Evolutionary conservation across 75 land plant genomes (phyloP).

Genomic region (Gnetum montanum): DNA sequence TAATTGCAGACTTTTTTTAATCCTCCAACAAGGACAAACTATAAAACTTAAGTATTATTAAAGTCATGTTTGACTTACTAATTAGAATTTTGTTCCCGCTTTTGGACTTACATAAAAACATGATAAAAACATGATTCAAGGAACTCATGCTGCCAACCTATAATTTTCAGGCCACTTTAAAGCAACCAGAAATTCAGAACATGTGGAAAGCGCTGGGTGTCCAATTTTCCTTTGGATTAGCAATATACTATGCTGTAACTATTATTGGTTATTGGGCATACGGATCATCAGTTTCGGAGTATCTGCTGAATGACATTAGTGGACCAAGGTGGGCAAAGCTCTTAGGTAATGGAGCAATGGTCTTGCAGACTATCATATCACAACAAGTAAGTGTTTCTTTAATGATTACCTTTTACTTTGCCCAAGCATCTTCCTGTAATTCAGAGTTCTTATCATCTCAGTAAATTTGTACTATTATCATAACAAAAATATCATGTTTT

Average conservation of each 20-base stretch:
- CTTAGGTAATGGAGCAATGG: conserved; percentile 25
- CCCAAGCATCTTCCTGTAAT: background rate
- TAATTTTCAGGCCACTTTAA: conserved; percentile 27
- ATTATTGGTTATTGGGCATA: conserved; percentile 59
- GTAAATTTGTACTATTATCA: no score
- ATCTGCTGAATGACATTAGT: conserved; percentile 25
- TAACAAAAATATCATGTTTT: no score
- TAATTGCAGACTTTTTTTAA: no score
- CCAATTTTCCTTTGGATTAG: conserved; percentile 35
- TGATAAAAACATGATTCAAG: no score
- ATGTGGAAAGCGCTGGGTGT: conserved; percentile 34
- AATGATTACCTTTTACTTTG: background rate
- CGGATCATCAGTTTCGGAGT: conserved; percentile 34
- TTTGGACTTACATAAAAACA: no score
- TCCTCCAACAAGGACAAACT: no score
- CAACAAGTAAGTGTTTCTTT: conserved; percentile 25
- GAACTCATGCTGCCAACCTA: background rate
- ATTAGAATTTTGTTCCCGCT: no score
- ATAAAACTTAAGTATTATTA: no score
- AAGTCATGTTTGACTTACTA: no score
- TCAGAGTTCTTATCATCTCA: background rate
- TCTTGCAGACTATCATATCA: conserved; percentile 32
- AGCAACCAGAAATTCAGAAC: conserved; percentile 26
- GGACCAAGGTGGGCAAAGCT: conserved; percentile 38
- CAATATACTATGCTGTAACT: conserved; percentile 24